These are phyloP conservation scores for Boeremia lycopersici DNA, from an alignment of 2,329 filamentous ascomycete genomes.

Conservation along the genomic window DNA sequence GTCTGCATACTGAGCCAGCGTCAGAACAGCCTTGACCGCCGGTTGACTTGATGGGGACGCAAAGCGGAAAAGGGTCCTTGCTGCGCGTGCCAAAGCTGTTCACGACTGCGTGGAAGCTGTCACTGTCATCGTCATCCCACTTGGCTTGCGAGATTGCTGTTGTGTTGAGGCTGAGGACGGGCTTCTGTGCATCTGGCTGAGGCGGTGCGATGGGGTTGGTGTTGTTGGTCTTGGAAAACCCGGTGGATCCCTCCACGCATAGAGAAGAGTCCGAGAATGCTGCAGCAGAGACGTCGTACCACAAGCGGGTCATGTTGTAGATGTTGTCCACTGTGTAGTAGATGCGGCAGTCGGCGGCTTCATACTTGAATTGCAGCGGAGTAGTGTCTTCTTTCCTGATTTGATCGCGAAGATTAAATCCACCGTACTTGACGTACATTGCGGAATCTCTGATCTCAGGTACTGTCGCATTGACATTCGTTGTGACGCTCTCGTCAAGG, in stretches of 20 bases:
- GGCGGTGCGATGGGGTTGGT: background rate
- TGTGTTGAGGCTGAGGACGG: background rate
- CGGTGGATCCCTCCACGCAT: slow-evolving; percentile 43
- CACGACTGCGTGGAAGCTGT: background rate
- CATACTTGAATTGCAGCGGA: slow-evolving; percentile 48
- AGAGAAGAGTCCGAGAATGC: slow-evolving; percentile 37
- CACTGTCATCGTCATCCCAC: background rate
- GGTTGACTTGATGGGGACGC: background rate
- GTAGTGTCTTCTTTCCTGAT: slow-evolving; percentile 37
- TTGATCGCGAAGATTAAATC: slow-evolving; percentile 46
- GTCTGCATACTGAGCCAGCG: background rate
- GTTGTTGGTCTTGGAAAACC: slow-evolving; percentile 19
- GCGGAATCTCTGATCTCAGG: slow-evolving; percentile 21
- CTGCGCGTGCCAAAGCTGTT: background rate
- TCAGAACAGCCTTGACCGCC: background rate
- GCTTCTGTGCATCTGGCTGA: background rate
- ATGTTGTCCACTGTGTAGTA: slow-evolving; percentile 46
- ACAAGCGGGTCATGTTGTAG: slow-evolving; percentile 47
- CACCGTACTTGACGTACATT: slow-evolving; percentile 18
- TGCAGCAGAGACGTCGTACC: slow-evolving; percentile 43
- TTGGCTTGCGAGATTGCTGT: background rate
- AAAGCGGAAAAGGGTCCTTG: background rate
- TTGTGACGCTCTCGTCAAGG: slow-evolving; percentile 2
- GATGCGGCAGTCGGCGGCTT: slow-evolving; percentile 49
- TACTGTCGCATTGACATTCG: slow-evolving; percentile 3